Evolutionary conservation across 306 rosid genomes (phyloP).

Genomic region (Betula pendula): DNA sequence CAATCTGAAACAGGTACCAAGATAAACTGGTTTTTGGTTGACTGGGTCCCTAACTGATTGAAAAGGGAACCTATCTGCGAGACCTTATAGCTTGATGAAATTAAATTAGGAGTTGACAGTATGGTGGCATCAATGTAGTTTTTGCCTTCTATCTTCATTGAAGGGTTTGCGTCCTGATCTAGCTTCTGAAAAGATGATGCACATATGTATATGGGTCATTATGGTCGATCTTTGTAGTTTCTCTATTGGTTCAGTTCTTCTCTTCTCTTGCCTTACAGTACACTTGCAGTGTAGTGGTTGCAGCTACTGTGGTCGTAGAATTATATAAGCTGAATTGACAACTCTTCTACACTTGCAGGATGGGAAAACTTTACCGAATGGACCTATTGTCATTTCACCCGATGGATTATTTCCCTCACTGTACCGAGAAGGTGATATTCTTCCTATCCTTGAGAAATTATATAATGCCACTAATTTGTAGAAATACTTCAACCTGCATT

Average conservation of each 20-base stretch:
- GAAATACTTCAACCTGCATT: too few relatives aligned
- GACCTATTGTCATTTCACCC: constrained; percentile 96
- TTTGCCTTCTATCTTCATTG: constrained; percentile 6
- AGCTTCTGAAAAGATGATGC: not conserved
- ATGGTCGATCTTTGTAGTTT: not conserved
- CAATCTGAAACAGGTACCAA: constrained; percentile 74
- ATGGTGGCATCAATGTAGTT: not conserved
- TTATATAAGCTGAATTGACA: constrained; percentile 16
- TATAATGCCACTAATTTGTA: not conserved
- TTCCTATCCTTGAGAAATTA: not conserved
- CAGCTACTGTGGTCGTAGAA: constrained; percentile 17
- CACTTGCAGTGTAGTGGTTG: constrained; percentile 12
- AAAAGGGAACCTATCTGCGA: not conserved
- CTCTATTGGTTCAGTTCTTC: not conserved
- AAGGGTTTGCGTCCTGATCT: constrained; percentile 14
- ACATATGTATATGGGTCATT: not conserved
- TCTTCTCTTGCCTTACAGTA: not conserved
- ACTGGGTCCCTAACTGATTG: not conserved
- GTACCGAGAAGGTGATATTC: constrained; percentile 77
- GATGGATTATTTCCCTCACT: constrained; percentile 95
- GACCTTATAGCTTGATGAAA: not conserved
- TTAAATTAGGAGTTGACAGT: constrained; percentile 6
- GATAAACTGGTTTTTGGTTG: constrained; percentile 16
- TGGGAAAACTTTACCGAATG: constrained; percentile 89
- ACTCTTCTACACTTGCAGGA: constrained; percentile 52